Conservation (phyloP, 371 early-diverging fungal genomes). For the Smittium culicis region DNA sequence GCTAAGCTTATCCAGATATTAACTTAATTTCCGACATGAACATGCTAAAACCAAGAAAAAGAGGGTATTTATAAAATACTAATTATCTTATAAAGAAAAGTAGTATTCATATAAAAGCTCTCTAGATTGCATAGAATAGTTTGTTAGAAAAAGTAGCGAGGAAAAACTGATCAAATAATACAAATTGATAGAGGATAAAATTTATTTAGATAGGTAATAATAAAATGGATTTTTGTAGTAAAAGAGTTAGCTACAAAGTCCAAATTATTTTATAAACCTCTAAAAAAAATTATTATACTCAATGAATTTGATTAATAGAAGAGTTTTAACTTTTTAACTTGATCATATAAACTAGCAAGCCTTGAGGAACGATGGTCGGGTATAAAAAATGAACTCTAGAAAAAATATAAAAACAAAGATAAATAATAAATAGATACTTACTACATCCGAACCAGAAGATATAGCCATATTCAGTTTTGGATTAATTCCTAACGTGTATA, state of each 20-base stretch:
- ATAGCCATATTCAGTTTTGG: constrained; percentile 4
- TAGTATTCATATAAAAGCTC: too few relatives aligned
- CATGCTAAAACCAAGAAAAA: too few relatives aligned
- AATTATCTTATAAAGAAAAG: too few relatives aligned
- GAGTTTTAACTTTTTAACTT: background rate
- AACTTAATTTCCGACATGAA: too few relatives aligned
- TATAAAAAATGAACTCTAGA: background rate
- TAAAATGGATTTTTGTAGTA: background rate
- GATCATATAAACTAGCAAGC: background rate
- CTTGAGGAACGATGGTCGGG: background rate
- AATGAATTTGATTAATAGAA: too few relatives aligned
- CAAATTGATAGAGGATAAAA: background rate
- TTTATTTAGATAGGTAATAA: background rate
- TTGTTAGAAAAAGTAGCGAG: too few relatives aligned
- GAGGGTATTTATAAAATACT: too few relatives aligned
- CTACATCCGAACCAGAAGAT: constrained; percentile 2
- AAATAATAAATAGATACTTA: constrained; percentile 5
- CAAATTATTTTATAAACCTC: background rate
- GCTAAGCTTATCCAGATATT: too few relatives aligned
- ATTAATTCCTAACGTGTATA: constrained; percentile 4
- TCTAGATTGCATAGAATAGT: too few relatives aligned
- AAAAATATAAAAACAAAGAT: constrained; percentile 4
- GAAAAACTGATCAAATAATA: too few relatives aligned
- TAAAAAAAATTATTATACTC: background rate
- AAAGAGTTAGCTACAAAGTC: background rate